Conservation (phyloP, 129 eudicot species). For the Flaveria brownii region DNA sequence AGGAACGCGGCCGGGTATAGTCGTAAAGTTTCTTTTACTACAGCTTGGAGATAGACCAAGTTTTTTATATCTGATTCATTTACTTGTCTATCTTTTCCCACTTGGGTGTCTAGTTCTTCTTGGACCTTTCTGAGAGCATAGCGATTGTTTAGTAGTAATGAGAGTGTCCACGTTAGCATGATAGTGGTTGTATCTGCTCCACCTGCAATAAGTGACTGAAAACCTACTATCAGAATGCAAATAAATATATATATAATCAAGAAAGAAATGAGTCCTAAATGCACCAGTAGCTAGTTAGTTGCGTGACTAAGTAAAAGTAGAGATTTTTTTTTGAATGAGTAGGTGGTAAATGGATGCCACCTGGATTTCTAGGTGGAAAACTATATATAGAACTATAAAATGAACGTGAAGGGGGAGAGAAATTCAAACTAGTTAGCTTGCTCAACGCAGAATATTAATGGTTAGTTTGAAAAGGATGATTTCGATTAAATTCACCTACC, state of each 20-base stretch:
- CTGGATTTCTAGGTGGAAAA: too few species aligned
- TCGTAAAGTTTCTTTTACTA: conserved; percentile 7
- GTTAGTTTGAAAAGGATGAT: too few species aligned
- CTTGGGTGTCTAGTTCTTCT: conserved; percentile 9
- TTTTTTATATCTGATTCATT: not conserved
- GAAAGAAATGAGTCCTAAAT: too few species aligned
- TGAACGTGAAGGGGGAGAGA: too few species aligned
- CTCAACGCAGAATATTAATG: too few species aligned
- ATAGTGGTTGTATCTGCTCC: not conserved
- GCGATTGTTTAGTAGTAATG: not conserved
- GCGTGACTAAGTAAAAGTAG: too few species aligned
- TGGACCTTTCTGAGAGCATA: not conserved
- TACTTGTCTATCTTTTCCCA: not conserved
- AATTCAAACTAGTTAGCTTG: too few species aligned
- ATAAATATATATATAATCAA: not conserved
- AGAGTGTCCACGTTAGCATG: conserved; percentile 5
- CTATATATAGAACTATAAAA: too few species aligned
- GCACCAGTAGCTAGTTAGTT: too few species aligned
- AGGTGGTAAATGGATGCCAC: too few species aligned
- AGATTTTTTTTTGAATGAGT: too few species aligned
- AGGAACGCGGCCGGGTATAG: conserved; percentile 6
- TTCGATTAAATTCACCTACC: too few species aligned
- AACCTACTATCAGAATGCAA: not conserved
- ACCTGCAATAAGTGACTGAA: not conserved
- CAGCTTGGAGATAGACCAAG: not conserved